Percentiles rank a stretch among this genome's conserved stretches.
Conservation (phyloP, 371 early-diverging fungal species). For the Mortierella sp. region DNA sequence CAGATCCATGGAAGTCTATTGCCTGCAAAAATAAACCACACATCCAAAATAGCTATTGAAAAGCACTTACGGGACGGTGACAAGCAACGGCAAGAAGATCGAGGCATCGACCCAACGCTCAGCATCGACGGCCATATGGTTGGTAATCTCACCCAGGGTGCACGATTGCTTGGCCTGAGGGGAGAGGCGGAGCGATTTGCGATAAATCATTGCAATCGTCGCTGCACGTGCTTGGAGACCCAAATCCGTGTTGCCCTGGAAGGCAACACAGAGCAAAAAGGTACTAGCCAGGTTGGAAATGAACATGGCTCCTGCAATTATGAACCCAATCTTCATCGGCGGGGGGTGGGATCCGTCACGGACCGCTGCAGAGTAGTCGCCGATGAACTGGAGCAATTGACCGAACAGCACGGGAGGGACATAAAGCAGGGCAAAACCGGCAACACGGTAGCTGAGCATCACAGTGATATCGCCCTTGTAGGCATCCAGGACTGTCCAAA, state of each 20-base stretch:
- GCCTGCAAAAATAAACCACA: neutral
- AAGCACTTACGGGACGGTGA: slow-evolving; percentile 31
- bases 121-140: slow-evolving; percentile 75
- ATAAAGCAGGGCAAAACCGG: slow-evolving; percentile 15
- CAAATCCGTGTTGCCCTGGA: slow-evolving; percentile 16
- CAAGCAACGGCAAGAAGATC: slow-evolving; percentile 19
- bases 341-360: slow-evolving; percentile 18
- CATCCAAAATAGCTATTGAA: neutral
- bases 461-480: slow-evolving; percentile 4
- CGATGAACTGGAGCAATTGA: slow-evolving; percentile 38
- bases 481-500: slow-evolving; percentile 26
- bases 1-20: neutral
- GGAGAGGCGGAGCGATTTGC: slow-evolving; percentile 86
- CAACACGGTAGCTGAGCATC: slow-evolving; percentile 11
- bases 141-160: slow-evolving; percentile 86
- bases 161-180: slow-evolving; percentile 82
- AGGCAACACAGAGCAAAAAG: neutral
- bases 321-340: slow-evolving; percentile 24
- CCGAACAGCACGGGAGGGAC: slow-evolving; percentile 34
- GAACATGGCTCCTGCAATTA: slow-evolving; percentile 28
- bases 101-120: slow-evolving; percentile 34
- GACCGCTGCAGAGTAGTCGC: slow-evolving; percentile 28
- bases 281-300: slow-evolving; percentile 19
- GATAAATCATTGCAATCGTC: slow-evolving; percentile 88
- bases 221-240: slow-evolving; percentile 74